Evolutionary conservation across 192 early-diverging fungal species (phyloP).

Genomic region (Mortierella antarctica): DNA sequence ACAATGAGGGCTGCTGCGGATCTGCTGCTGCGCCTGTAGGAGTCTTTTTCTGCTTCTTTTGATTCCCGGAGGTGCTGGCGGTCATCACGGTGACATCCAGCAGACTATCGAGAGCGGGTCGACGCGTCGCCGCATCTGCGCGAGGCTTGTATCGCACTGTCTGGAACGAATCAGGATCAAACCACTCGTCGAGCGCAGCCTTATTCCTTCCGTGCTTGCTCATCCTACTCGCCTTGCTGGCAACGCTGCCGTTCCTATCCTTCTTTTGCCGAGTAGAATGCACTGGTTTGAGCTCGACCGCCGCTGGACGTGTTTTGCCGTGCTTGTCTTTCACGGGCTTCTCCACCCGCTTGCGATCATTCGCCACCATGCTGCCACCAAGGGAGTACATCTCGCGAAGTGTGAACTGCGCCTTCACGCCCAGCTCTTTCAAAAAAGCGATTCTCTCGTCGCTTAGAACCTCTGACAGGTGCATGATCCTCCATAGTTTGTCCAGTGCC

Average conservation of each 20-base stretch:
- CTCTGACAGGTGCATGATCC: slow-evolving; percentile 1
- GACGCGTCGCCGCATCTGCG: neutral
- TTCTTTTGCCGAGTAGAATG: neutral
- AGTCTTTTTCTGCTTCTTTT: too few relatives aligned
- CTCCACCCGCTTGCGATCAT: neutral
- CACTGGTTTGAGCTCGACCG: slow-evolving; percentile 22
- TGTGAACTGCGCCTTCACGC: slow-evolving; percentile 8
- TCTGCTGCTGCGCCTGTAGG: too few relatives aligned
- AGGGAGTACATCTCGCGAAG: slow-evolving; percentile 11
- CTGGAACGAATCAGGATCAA: slow-evolving; percentile 22
- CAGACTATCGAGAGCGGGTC: neutral
- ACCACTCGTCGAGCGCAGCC: neutral
- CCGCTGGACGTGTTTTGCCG: neutral
- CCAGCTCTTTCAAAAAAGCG: slow-evolving; percentile 3
- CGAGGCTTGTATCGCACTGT: slow-evolving; percentile 29
- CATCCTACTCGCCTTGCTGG: neutral
- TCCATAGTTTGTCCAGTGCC: slow-evolving; percentile 3
- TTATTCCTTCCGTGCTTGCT: neutral
- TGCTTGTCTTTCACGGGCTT: neutral
- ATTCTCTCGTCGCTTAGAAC: neutral
- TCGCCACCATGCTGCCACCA: slow-evolving; percentile 7
- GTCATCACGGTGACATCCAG: too few relatives aligned
- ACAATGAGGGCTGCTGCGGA: neutral
- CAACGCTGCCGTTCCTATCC: too few relatives aligned
- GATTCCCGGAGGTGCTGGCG: too few relatives aligned